Evolutionary conservation across 148 eudicot species (phyloP).

Genomic region (Rhododendron mucronatum): DNA sequence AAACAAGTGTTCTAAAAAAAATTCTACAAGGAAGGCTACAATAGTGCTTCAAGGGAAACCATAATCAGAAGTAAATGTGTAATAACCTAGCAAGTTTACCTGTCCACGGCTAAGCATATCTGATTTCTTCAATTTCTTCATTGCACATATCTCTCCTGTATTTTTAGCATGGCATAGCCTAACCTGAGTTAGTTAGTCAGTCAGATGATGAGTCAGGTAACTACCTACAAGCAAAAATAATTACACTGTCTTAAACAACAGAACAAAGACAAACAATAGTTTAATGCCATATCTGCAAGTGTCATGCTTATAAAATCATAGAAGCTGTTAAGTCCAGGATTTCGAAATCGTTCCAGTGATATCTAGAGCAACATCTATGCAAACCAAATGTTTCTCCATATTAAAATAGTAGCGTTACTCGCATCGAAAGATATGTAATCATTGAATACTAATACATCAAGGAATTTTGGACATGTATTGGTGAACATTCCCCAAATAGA

Average conservation of each 20-base stretch:
- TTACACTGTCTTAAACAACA: not conserved
- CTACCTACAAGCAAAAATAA: not conserved
- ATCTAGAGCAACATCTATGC: not conserved
- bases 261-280: not conserved
- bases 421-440: not conserved
- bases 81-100: constrained; percentile 23
- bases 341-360: not conserved
- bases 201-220: not conserved
- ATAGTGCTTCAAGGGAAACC: not conserved
- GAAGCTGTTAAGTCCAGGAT: not conserved
- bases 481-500: not conserved
- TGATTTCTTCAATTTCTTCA: constrained; percentile 71
- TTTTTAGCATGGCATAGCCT: constrained; percentile 60
- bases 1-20: not conserved
- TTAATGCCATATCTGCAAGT: not conserved
- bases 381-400: not conserved
- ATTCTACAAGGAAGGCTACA: not conserved
- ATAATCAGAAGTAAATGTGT: not conserved
- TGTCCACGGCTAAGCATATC: constrained; percentile 82
- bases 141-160: constrained; percentile 64
- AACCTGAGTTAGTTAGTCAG: constrained; percentile 38
- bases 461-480: not conserved
- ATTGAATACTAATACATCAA: not conserved
- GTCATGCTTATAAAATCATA: not conserved
- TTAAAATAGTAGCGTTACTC: not conserved